phyloP scores from a whole-genome alignment of 2,329 filamentous ascomycete species.

The Fusarium equiseti region DNA sequence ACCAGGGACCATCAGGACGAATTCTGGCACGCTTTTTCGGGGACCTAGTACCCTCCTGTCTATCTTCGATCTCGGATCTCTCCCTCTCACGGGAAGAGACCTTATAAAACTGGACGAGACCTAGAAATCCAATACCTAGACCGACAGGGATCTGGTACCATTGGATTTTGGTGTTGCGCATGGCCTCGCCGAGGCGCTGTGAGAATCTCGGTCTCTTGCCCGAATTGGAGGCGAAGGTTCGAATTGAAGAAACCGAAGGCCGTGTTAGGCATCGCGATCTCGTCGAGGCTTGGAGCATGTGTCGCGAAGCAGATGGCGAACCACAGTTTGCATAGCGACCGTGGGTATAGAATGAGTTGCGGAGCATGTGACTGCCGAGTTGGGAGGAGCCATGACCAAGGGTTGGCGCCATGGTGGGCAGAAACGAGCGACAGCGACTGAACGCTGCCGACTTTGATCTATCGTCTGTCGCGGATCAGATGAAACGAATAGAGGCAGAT shows the following conservation, averaged over 20 bases:
- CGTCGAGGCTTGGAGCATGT: constrained; percentile 40
- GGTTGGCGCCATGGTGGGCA: constrained; percentile 50
- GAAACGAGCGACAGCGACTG: constrained; percentile 27
- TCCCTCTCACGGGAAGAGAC: constrained; percentile 70
- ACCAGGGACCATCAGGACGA: constrained; percentile 87
- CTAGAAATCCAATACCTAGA: constrained; percentile 86
- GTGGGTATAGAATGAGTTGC: constrained; percentile 46
- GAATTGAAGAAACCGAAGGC: constrained; percentile 43
- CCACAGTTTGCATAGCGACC: constrained; percentile 49
- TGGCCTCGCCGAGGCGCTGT: constrained; percentile 62
- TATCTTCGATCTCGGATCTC: constrained; percentile 59
- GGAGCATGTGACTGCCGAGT: constrained; percentile 50
- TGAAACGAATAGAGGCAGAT: constrained; percentile 10
- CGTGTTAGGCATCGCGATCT: constrained; percentile 45
- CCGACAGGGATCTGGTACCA: constrained; percentile 94
- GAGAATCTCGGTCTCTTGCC: constrained; percentile 64
- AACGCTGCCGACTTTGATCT: constrained; percentile 29
- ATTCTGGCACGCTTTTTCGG: constrained; percentile 71
- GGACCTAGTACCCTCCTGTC: constrained; percentile 55
- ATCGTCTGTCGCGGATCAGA: constrained; percentile 9
- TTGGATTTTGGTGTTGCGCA: constrained; percentile 71
- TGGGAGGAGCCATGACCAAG: constrained; percentile 53
- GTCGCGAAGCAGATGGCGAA: constrained; percentile 38
- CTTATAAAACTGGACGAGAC: constrained; percentile 86
- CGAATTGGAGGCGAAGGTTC: constrained; percentile 53